Percentiles rank a stretch among this genome's conserved stretches.
Evolutionary conservation across 306 rosid species (phyloP).

Genomic region (Senna tora): DNA sequence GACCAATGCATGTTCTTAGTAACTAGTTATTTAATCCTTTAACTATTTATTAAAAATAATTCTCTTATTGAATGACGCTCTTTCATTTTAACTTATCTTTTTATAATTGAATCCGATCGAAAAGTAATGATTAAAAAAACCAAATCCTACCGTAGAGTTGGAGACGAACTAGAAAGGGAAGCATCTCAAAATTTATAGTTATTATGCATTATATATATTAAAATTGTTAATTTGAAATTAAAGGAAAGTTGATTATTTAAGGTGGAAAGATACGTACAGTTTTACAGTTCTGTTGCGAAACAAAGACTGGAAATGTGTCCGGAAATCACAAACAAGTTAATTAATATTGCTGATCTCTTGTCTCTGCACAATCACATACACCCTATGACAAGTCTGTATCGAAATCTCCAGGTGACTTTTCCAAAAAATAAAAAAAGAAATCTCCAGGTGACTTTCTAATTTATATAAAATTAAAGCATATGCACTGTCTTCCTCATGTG

Average conservation of each 20-base stretch:
- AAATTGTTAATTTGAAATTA: neutral
- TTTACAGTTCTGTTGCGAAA: conserved; percentile 33
- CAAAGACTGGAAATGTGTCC: conserved; percentile 33
- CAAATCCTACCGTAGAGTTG: too few relatives aligned
- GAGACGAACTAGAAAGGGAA: too few relatives aligned
- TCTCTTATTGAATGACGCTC: too few relatives aligned
- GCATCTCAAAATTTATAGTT: neutral
- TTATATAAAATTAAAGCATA: neutral
- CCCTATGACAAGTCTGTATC: conserved; percentile 44
- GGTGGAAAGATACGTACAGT: conserved; percentile 33
- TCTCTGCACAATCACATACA: conserved; percentile 13
- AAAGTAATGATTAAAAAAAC: too few relatives aligned
- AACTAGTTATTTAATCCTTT: too few relatives aligned
- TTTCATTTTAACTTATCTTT: too few relatives aligned
- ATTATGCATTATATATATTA: neutral
- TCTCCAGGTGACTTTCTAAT: too few relatives aligned
- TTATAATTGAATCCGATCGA: too few relatives aligned
- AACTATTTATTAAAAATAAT: too few relatives aligned
- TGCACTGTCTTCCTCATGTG: conserved; percentile 2
- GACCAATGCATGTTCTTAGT: too few relatives aligned
- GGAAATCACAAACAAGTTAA: conserved; percentile 16
- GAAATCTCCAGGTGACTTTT: conserved; percentile 33
- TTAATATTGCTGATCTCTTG: conserved; percentile 31
- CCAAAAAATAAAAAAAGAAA: too few relatives aligned
- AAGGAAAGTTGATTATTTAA: conserved; percentile 39